Percentiles rank a stretch among this genome's conserved stretches.
Conservation (phyloP, 257 asterid species). For the Asclepias syriaca region DNA sequence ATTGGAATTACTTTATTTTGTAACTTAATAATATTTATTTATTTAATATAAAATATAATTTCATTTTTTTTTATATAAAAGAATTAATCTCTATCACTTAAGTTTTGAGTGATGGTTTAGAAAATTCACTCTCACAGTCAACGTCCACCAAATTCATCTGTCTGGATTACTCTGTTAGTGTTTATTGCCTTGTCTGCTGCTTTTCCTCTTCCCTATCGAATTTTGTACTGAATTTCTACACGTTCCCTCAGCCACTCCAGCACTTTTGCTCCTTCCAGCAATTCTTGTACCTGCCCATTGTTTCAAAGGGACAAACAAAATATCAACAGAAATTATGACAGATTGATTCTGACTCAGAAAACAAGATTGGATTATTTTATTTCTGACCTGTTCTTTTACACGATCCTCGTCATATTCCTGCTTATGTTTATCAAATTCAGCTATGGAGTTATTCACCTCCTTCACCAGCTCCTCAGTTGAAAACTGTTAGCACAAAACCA, state of each 20-base stretch:
- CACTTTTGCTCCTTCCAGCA: slow-evolving; percentile 93
- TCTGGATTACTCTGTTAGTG: background rate
- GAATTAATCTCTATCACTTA: too few relatives aligned
- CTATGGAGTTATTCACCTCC: slow-evolving; percentile 75
- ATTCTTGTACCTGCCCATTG: slow-evolving; percentile 70
- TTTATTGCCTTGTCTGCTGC: background rate
- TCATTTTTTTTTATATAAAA: too few relatives aligned
- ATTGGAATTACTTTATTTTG: too few relatives aligned
- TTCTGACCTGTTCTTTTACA: slow-evolving; percentile 63
- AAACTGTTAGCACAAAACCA: slow-evolving; percentile 37
- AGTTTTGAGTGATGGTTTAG: background rate
- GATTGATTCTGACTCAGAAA: background rate
- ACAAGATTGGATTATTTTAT: too few relatives aligned
- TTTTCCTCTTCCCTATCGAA: slow-evolving; percentile 28
- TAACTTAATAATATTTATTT: too few relatives aligned
- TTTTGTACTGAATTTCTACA: slow-evolving; percentile 63
- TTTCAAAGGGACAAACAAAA: background rate
- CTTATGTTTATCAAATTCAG: slow-evolving; percentile 63
- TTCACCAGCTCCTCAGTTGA: slow-evolving; percentile 74
- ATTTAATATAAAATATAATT: too few relatives aligned
- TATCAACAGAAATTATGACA: background rate
- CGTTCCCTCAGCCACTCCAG: slow-evolving; percentile 87
- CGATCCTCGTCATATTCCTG: slow-evolving; percentile 93
- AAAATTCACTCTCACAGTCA: background rate
- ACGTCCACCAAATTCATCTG: background rate